Evolutionary conservation across 1,139 yeast species (phyloP), one percentile per base, ranked within the genome.

Genomic region (Casaregolazyma lundiana): DNA sequence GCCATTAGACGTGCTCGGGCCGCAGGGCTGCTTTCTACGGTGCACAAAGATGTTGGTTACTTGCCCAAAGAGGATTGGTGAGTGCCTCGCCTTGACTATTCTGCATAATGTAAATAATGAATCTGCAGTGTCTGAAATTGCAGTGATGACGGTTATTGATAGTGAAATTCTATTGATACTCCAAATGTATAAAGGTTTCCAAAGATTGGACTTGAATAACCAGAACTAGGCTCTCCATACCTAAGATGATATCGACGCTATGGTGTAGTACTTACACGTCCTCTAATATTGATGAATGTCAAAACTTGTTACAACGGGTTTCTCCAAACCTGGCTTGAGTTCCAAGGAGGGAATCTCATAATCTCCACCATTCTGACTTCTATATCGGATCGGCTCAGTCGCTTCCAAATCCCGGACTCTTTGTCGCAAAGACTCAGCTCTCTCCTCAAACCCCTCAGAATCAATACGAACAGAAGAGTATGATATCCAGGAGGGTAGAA

Each of bases 1-100:
- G 89, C 92, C 34, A 74, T 84, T 44, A 73, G 80, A 59, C 70
- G 89, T 45, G 81, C 88, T 15, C 71, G 89, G 55, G 78, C 81
- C 3, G 77, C 81, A 48, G 92, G 94, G 0, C 69, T 84, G 49
- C 69, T 84, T 59, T 76, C 87, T 21, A 67, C 80, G 45, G 80
- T 78, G 36, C 85, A 82, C 57, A 75, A 71, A 58, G 78, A 78
- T 58, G 68, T 69, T 50, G 53, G 54, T 29, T 38, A 43, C 30
- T 45, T 54, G 19, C 49, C 50, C 3, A 44, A 43, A 3, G 56
- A 53, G 15, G 22, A 32, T 6, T 17, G 46, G 16, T 18, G 32
- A 26, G 18, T 8, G 4, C n/a, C 9, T 15, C 4, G 16, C 9
- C 8, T 13, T 9, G 16, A 11, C 35, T 19, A 32, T 11, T 11